Evolutionary conservation across 108 stramenopile genomes (phyloP).

Genomic region (Aurantiochytrium sp.): DNA sequence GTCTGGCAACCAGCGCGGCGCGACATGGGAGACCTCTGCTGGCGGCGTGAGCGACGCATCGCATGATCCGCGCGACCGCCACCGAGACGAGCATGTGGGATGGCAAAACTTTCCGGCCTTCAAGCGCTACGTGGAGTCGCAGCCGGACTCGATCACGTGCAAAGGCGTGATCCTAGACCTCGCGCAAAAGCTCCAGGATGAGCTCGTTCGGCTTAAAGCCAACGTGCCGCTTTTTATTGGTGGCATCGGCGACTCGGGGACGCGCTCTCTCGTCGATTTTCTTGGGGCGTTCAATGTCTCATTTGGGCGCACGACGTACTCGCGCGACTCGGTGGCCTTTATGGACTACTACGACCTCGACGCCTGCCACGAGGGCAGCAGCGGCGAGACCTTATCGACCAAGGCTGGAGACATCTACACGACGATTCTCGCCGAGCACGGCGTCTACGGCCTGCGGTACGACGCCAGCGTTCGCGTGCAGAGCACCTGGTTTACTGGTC

Average conservation of each 20-base stretch:
- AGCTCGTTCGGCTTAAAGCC: too few relatives aligned
- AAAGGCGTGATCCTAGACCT: too few relatives aligned
- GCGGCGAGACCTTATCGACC: background rate
- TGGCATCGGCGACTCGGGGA: conserved; percentile 13
- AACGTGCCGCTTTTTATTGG: background rate
- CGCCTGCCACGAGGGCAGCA: background rate
- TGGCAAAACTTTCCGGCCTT: too few relatives aligned
- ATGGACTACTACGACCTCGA: background rate
- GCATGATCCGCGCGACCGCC: too few relatives aligned
- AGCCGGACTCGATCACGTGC: too few relatives aligned
- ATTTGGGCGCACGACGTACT: background rate
- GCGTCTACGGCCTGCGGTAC: background rate
- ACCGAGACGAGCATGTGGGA: too few relatives aligned
- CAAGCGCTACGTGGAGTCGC: too few relatives aligned
- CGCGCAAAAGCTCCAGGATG: background rate
- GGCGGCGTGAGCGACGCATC: too few relatives aligned
- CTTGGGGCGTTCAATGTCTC: background rate
- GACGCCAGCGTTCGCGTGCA: background rate
- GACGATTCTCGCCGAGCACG: background rate
- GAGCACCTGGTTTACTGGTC: background rate
- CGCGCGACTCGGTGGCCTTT: background rate
- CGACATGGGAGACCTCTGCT: too few relatives aligned
- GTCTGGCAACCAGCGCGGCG: too few relatives aligned
- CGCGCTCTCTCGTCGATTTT: background rate
- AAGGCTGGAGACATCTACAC: background rate